Evolutionary conservation across 352 stramenopile species (phyloP).

Genomic region (Globisporangium emineosum): DNA sequence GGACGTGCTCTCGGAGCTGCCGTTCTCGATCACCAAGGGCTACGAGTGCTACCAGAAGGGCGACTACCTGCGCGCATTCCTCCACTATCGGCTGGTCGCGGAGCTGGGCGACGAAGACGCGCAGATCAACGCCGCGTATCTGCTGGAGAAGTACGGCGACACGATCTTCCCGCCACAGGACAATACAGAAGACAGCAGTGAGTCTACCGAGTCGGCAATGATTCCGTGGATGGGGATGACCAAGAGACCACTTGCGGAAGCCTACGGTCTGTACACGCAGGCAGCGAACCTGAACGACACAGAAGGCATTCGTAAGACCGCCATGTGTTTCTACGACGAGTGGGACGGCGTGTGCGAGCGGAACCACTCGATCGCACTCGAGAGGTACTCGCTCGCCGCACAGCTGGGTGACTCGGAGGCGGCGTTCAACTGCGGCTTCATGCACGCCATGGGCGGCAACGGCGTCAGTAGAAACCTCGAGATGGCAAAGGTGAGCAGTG

Average conservation of each 20-base stretch:
- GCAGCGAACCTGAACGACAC: slow-evolving; percentile 64
- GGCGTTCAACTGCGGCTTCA: slow-evolving; percentile 58
- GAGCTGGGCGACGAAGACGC: slow-evolving; percentile 67
- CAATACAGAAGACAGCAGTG: slow-evolving; percentile 9
- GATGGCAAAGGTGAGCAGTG: slow-evolving; percentile 28
- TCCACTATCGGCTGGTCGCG: slow-evolving; percentile 62
- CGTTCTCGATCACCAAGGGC: slow-evolving; percentile 66
- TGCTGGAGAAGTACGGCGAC: slow-evolving; percentile 58
- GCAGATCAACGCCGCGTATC: slow-evolving; percentile 65
- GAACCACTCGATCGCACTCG: slow-evolving; percentile 51
- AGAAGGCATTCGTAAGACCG: slow-evolving; percentile 67
- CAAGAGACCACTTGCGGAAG: slow-evolving; percentile 39
- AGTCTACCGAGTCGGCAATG: not conserved
- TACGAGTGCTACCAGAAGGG: slow-evolving; percentile 62
- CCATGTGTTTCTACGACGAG: slow-evolving; percentile 55
- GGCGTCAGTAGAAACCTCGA: slow-evolving; percentile 37
- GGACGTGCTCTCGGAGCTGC: slow-evolving; percentile 39
- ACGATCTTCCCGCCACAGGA: slow-evolving; percentile 26
- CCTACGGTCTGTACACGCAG: slow-evolving; percentile 49
- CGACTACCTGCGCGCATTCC: slow-evolving; percentile 61
- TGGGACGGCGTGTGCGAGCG: slow-evolving; percentile 52
- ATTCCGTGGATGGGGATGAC: slow-evolving; percentile 24
- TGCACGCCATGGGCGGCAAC: slow-evolving; percentile 48
- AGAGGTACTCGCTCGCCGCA: slow-evolving; percentile 49
- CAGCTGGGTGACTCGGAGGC: slow-evolving; percentile 58